Evolutionary conservation across 176 grass and related monocot genomes (phyloP), one percentile per base, ranked within the genome.

Genomic region (Otatea glauca): DNA sequence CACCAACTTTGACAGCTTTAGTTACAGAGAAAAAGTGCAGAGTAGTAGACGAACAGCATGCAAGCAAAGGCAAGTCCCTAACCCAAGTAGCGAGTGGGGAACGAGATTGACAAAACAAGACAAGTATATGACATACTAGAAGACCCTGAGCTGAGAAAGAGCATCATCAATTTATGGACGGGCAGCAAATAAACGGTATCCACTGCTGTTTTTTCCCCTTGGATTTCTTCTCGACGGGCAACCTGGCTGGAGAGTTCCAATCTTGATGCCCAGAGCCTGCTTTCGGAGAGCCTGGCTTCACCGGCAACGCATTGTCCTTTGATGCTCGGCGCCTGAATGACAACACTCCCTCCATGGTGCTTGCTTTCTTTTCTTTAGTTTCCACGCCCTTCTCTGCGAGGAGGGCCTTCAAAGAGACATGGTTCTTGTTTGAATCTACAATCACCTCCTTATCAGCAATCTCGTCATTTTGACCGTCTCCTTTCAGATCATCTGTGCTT

Each of bases 161-260:
- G 39, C 9, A 25, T 12, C 55, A 58, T 89, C 84, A 91, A 21
- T 82, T 75, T 32, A 75, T 47, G n/a, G 92, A 91, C 7, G 68
- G 23, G 29, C 92, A 94, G 89, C 92, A 94, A 65, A 89, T 91
- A 44, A 94, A 91, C 56, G 92, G 81, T 20, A 87, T 55, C 92
- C 92, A 94, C 27, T 75, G 80, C 25, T 94, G 89, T 64, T 91
- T 94, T 34, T 78, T 86, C 54, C 78, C 88, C 39, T 79, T 77
- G 6, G 72, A 50, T 60, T 76, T 89, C 84, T 87, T 94, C 69
- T 79, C 71, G 0, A 55, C 66, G 0, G 89, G 89, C 43, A 94
- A 63, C 87, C 92, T 89, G 2, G 89, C 92, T 1, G 89, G 89
- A 15, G 89, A 94, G 73, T 91, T 91, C 92, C 87, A 94, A 56